phyloP scores from a whole-genome alignment of 768 basidiomycete genomes.

The Podaxis sp. region DNA sequence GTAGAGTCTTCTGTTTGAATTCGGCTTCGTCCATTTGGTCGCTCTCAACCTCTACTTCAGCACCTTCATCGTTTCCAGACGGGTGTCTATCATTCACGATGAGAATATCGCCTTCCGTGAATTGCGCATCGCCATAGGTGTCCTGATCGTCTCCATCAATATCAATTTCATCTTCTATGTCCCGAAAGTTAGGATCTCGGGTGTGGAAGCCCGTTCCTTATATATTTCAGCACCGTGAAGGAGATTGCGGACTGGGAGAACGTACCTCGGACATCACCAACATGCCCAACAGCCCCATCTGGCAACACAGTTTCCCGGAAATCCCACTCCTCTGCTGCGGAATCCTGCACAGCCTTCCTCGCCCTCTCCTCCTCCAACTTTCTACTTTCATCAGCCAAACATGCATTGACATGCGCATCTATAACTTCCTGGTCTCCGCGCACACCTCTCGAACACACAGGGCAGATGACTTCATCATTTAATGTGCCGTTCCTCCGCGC shows the following conservation, averaged over 20 bases:
- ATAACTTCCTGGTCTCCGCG: constrained; percentile 68
- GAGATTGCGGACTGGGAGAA: constrained; percentile 13
- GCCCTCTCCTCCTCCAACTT: constrained; percentile 39
- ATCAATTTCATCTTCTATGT: constrained; percentile 78
- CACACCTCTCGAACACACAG: constrained; percentile 57
- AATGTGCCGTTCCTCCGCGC: constrained; percentile 22
- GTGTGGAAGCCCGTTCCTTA: constrained; percentile 71
- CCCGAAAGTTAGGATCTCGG: constrained; percentile 49
- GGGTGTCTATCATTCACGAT: constrained; percentile 22
- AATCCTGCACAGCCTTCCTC: constrained; percentile 24
- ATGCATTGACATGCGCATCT: constrained; percentile 80
- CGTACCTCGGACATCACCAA: constrained; percentile 46
- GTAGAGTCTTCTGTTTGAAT: constrained; percentile 34
- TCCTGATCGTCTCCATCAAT: constrained; percentile 73
- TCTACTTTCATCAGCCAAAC: constrained; percentile 54
- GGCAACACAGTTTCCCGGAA: constrained; percentile 16
- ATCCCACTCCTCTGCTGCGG: constrained; percentile 26
- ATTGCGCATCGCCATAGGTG: constrained; percentile 67
- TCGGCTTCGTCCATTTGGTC: constrained; percentile 30
- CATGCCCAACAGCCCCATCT: constrained; percentile 31
- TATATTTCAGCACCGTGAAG: background rate
- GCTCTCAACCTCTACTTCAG: constrained; percentile 39
- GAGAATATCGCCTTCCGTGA: constrained; percentile 70
- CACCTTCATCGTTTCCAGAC: constrained; percentile 29
- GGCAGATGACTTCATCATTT: constrained; percentile 51